These are phyloP conservation scores for Spizellomyces punctatus DNA, from an alignment of 192 early-diverging fungal genomes.

Conservation along the genomic window DNA sequence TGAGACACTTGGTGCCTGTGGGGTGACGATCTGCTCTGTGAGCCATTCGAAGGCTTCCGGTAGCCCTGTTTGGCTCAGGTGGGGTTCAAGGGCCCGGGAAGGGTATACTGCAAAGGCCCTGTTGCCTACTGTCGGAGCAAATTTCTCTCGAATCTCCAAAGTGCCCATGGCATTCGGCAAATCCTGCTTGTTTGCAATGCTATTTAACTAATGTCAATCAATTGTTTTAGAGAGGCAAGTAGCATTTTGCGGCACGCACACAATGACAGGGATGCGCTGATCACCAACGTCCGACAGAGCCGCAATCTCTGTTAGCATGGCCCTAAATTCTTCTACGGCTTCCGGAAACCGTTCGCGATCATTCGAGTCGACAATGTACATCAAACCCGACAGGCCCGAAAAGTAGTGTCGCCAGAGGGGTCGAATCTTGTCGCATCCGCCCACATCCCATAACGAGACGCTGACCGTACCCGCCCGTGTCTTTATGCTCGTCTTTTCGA, in stretches of 20 bases:
- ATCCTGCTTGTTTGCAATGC: no score
- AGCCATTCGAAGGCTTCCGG: not conserved
- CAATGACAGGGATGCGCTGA: not conserved
- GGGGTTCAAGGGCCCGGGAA: no score
- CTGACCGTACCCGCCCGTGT: not conserved
- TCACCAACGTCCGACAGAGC: not conserved
- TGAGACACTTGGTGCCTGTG: not conserved
- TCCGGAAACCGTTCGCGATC: conserved; percentile 87
- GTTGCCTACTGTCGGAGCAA: no score
- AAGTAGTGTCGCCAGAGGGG: conserved; percentile 87
- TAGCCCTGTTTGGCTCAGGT: not conserved
- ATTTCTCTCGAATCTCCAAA: no score
- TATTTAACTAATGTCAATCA: no score
- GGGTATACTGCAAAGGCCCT: no score
- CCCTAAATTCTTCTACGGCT: conserved; percentile 71
- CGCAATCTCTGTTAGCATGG: not conserved
- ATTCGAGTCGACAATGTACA: conserved; percentile 87
- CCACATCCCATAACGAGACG: conserved; percentile 65
- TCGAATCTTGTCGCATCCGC: conserved; percentile 91
- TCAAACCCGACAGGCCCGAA: conserved; percentile 80
- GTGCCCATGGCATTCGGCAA: no score
- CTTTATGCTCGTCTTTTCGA: not conserved
- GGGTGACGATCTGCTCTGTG: not conserved
- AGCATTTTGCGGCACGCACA: not conserved
- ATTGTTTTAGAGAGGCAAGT: no score